Conservation (phyloP, 257 asterid genomes). For the Cinchona pubescens region DNA sequence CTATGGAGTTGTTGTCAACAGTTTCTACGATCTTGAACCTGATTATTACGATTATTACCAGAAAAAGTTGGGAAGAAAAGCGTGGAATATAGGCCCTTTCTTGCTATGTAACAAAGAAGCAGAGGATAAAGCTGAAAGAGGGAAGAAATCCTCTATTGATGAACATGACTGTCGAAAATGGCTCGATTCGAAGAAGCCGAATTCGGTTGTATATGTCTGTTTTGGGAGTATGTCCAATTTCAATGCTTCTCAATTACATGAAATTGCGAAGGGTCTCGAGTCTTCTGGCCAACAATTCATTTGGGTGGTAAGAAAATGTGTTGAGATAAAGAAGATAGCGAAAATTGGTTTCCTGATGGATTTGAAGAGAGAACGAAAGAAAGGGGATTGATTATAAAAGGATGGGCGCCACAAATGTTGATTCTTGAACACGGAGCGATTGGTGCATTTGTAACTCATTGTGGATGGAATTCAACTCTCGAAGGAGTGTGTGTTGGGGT, state of each 20-base stretch:
- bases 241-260: conserved; percentile 49
- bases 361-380: conserved; percentile 45
- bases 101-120: conserved; percentile 17
- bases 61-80: conserved; percentile 29
- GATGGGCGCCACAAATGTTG: conserved; percentile 69
- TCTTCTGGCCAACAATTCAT: conserved; percentile 52
- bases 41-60: conserved; percentile 36
- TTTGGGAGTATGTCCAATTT: conserved; percentile 53
- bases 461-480: conserved; percentile 55
- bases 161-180: conserved; percentile 52
- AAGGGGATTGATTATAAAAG: conserved; percentile 55
- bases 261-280: conserved; percentile 64
- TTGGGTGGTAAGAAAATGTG: conserved; percentile 53
- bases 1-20: conserved; percentile 38
- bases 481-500: conserved; percentile 48
- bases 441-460: conserved; percentile 48
- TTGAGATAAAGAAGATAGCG: conserved; percentile 21
- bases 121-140: conserved; percentile 24
- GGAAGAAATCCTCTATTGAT: conserved; percentile 41
- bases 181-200: conserved; percentile 46
- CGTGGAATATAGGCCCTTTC: conserved; percentile 51
- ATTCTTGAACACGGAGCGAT: conserved; percentile 38
- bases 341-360: conserved; percentile 52
- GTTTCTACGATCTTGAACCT: conserved; percentile 53
- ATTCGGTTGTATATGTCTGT: conserved; percentile 57